Evolutionary conservation across 768 basidiomycete species (phyloP), one percentile per base, ranked within the genome.

Genomic region (Collybia mongolica): DNA sequence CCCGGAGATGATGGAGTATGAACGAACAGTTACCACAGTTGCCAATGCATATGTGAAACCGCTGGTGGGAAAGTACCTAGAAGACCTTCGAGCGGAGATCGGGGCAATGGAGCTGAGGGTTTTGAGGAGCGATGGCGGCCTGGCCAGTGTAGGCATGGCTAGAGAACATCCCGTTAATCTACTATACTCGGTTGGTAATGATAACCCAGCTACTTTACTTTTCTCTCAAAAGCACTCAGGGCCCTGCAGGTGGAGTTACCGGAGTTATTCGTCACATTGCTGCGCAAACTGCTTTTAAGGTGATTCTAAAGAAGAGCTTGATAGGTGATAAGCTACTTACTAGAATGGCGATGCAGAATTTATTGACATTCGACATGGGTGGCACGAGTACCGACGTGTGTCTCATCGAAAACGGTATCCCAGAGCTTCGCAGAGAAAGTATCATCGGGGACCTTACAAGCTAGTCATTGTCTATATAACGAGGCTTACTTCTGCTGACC

Each of bases 301-400:
- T 54, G 20, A 6, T 5, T 37, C 18, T 15, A 24, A 26, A 17
- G 15, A 5, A 6, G 7, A 40, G n/a, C 8, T 49, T 48, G 29
- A 26, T 20, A 8, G 11, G 3, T 23, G 11, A 23, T 22, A 28
- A 17, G 19, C 11, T 46, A 29, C 3, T 18, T 46, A 26, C 40
- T 24, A 14, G 38, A 17, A 44, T 51, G 22, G 54, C 48, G 18
- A 41, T 43, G 18, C 49, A 61, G 50, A 64, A 64, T 46, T 32
- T 65, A 22, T 49, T 65, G 44, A 62, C 62, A 7, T 65, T 65
- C 18, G 64, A 65, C 40, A 65, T 64, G 60, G 64, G 62, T 20
- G 63, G 63, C 12, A 65, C 63, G 17, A 62, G 56, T 28, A 62
- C 62, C 39, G 64, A 65, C 39, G 64, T 65, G 8, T 62, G 62